These are phyloP conservation scores for baker's yeast (Saccharomyces cerevisiae) DNA, from an alignment of 805 yeast genomes.

Conservation along the genomic window DNA sequence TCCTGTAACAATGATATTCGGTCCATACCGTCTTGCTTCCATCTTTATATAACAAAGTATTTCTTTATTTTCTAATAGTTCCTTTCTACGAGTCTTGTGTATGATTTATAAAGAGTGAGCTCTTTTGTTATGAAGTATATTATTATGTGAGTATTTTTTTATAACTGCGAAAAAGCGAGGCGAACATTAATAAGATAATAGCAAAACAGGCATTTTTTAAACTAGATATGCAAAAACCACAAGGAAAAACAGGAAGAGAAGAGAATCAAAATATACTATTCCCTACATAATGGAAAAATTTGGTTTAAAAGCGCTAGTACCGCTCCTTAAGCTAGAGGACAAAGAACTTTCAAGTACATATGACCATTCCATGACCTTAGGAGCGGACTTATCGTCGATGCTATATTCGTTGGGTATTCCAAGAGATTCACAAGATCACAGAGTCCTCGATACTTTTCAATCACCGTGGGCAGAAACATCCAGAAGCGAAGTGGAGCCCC, in stretches of 20 bases:
- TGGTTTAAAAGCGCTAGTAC: conserved; percentile 28
- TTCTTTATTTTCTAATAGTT: background rate
- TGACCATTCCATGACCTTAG: conserved; percentile 29
- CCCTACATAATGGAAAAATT: conserved; percentile 24
- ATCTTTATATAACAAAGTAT: background rate
- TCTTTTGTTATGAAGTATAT: background rate
- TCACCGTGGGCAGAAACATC: conserved; percentile 96
- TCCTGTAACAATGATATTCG: conserved; percentile 87
- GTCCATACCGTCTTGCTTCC: conserved; percentile 25
- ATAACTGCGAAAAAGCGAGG: background rate
- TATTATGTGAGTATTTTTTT: background rate
- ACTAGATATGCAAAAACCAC: background rate
- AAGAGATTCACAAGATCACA: conserved; percentile 15
- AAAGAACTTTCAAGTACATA: conserved; percentile 15
- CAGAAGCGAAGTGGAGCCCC: conserved; percentile 83
- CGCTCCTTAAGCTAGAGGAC: conserved; percentile 26
- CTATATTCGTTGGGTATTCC: conserved; percentile 29
- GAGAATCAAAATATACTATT: background rate
- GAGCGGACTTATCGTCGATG: conserved; percentile 30
- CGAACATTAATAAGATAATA: background rate
- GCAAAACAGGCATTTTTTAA: background rate
- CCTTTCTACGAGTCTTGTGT: background rate
- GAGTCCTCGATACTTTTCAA: conserved; percentile 48
- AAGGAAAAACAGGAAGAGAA: background rate
- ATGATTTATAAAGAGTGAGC: background rate